phyloP scores from a whole-genome alignment of 2,329 filamentous ascomycete genomes.

The Alternaria dauci region DNA sequence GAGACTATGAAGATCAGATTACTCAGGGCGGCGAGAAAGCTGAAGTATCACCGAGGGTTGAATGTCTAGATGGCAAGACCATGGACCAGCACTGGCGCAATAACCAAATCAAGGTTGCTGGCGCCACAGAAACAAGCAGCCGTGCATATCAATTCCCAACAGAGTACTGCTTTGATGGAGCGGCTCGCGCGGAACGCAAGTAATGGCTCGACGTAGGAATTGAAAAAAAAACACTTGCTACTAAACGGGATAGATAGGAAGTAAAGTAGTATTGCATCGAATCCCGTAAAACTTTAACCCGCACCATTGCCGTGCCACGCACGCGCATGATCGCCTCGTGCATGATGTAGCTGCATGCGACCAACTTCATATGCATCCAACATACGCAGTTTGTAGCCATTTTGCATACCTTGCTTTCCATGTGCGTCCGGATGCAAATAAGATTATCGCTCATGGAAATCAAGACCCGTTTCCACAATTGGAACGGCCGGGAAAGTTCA shows the following conservation, averaged over 20 bases:
- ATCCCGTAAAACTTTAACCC: constrained; percentile 10
- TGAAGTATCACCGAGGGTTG: neutral
- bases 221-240: neutral
- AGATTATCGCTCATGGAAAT: neutral
- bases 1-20: neutral
- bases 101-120: neutral
- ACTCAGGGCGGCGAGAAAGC: neutral
- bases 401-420: neutral
- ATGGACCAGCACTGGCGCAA: neutral
- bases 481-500: constrained; percentile 22
- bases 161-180: neutral
- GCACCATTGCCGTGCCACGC: constrained; percentile 6
- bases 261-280: neutral
- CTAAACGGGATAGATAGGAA: neutral
- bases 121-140: neutral
- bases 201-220: neutral
- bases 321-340: constrained; percentile 13
- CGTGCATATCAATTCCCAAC: neutral
- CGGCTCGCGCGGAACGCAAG: neutral
- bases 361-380: neutral
- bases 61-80: neutral
- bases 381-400: neutral
- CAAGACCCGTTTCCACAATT: constrained; percentile 17
- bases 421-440: neutral
- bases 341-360: constrained; percentile 6